These are phyloP conservation scores for Rhodotorula taiwanensis DNA, from an alignment of 768 basidiomycete genomes.

Conservation along the genomic window DNA sequence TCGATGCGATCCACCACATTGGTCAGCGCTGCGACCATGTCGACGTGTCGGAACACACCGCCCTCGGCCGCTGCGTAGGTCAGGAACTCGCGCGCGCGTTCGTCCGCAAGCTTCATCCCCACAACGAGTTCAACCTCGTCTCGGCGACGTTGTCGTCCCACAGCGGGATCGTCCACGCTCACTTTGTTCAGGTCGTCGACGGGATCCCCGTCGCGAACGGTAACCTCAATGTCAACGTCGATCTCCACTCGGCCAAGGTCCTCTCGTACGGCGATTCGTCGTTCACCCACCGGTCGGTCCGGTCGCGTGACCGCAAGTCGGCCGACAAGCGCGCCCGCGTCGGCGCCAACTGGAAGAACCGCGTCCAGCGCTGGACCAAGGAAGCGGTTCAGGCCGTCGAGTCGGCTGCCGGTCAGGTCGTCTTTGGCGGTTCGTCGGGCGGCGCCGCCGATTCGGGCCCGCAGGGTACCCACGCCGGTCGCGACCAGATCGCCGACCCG, in stretches of 20 bases:
- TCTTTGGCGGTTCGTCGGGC: slow-evolving; percentile 11
- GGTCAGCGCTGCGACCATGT: slow-evolving; percentile 43
- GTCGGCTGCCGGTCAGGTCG: slow-evolving; percentile 10
- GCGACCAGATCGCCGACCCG: slow-evolving; percentile 22
- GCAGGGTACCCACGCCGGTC: slow-evolving; percentile 8
- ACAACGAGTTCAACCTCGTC: slow-evolving; percentile 48
- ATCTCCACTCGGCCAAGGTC: slow-evolving; percentile 74
- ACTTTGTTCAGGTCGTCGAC: slow-evolving; percentile 73
- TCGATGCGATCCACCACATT: slow-evolving; percentile 40
- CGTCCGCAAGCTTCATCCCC: slow-evolving; percentile 51
- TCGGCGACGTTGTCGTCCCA: slow-evolving; percentile 81
- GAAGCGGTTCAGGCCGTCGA: not conserved
- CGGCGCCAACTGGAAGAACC: slow-evolving; percentile 7
- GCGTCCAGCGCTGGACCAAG: slow-evolving; percentile 19
- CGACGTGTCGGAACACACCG: slow-evolving; percentile 36
- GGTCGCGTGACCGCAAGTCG: not conserved
- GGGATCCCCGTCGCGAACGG: slow-evolving; percentile 67
- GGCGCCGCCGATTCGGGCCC: slow-evolving; percentile 38
- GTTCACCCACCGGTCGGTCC: slow-evolving; percentile 1
- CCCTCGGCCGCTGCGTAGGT: slow-evolving; percentile 44
- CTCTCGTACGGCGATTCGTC: slow-evolving; percentile 81
- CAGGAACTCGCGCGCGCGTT: slow-evolving; percentile 60
- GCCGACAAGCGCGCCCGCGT: not conserved
- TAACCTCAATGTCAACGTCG: slow-evolving; percentile 88
- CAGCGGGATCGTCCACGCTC: slow-evolving; percentile 83